Base-by-base conservation (phyloP, 1,139 yeast genomes). In the Nadsonia commutata region DNA sequence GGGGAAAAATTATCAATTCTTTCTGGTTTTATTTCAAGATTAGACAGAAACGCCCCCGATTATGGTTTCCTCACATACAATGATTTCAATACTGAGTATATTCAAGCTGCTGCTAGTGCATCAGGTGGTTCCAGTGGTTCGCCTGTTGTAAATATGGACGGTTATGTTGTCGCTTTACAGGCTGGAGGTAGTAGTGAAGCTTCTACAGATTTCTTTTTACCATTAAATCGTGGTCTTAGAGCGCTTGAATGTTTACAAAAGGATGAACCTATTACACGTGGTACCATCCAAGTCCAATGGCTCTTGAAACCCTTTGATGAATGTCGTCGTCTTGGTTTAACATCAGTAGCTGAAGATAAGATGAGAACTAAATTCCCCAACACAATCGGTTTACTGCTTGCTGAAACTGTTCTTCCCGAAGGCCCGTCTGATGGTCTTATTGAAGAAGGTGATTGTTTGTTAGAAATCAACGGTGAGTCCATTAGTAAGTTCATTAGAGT, bases 51-150 rank as follows among this genome's bases (percentile, higher is more conserved):
- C 58, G 94, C 96, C 2, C 97, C 97, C 2, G 94, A 83, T 50
- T 88, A 88, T 59, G 96, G 96, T 38, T 78, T 77, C 18, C 67
- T 82, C 54, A 78, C 93, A n/a, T 88, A 86, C 59, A 85, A 83
- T 57, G 97, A 88, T 65, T 88, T 86, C 70, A 88, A 88, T 59
- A 88, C 96, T 0, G 95, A 85, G 60, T 88, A 88, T 63, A 85
- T 86, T 48, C 96, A 88, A 62, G 97, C 96, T 1, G 95, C 96
- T 16, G 95, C 96, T 1, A 75, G 88, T 51, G 95, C 96, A 0
- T 80, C 94, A 9, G 96, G 96, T 36, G 96, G 96, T 1, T 85
- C 95, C 1, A 80, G 94, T 43, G 97, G 97, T 3, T 85, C 95
- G 2, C 96, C 97, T 0, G 97, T 88, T 19, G 94, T 88, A 7